Conservation (phyloP, 495 filamentous ascomycete species). For the Penicillium salamii region DNA sequence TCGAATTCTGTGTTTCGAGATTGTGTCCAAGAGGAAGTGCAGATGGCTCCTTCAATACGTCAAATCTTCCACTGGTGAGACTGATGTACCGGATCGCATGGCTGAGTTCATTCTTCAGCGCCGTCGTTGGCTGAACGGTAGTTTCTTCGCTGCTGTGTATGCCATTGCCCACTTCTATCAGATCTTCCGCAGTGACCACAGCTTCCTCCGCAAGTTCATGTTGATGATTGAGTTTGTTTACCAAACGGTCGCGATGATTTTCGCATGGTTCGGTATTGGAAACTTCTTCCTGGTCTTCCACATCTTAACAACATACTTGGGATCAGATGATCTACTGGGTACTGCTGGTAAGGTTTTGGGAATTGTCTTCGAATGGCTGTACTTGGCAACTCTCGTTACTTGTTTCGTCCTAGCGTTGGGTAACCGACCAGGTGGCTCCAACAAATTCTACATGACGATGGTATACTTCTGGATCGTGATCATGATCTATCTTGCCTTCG, state of each 20-base stretch:
- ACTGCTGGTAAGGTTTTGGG: slow-evolving; percentile 73
- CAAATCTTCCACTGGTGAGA: slow-evolving; percentile 93
- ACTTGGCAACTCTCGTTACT: slow-evolving; percentile 84
- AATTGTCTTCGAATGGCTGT: slow-evolving; percentile 94
- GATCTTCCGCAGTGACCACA: slow-evolving; percentile 90
- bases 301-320: slow-evolving; percentile 86
- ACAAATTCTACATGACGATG: slow-evolving; percentile 93
- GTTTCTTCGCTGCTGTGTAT: slow-evolving; percentile 97
- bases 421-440: slow-evolving; percentile 93
- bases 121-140: slow-evolving; percentile 96
- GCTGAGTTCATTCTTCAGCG: slow-evolving; percentile 95
- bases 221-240: slow-evolving; percentile 91
- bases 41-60: slow-evolving; percentile 98
- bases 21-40: slow-evolving; percentile 94
- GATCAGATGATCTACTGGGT: slow-evolving; percentile 62
- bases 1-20: slow-evolving; percentile 98
- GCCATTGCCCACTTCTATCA: slow-evolving; percentile 92
- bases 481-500: slow-evolving; percentile 94
- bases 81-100: slow-evolving; percentile 94
- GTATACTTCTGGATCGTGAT: slow-evolving; percentile 95
- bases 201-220: slow-evolving; percentile 79
- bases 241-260: slow-evolving; percentile 93
- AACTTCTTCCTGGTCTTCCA: slow-evolving; percentile 99
- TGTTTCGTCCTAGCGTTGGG: slow-evolving; percentile 96
- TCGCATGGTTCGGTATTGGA: slow-evolving; percentile 98